Conservation (phyloP, 2,329 filamentous ascomycete species). For the Trichoderma sp. region DNA sequence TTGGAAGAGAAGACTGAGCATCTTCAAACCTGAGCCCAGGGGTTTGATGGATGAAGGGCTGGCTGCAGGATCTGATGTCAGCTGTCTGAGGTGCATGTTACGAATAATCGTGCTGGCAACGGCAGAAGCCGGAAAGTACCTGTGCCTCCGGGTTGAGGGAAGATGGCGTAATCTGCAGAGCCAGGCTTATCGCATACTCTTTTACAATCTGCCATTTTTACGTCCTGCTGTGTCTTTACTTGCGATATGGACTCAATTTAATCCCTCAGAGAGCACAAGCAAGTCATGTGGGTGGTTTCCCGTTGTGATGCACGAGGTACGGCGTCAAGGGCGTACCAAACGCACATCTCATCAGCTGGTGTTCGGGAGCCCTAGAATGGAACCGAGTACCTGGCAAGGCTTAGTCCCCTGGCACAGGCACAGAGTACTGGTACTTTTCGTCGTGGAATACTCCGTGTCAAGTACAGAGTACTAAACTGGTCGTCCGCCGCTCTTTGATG, state of each 20-base stretch:
- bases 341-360: neutral
- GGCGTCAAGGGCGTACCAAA: neutral
- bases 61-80: conserved; percentile 13
- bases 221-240: neutral
- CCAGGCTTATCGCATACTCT: neutral
- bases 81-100: conserved; percentile 7
- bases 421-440: neutral
- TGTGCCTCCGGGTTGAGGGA: neutral
- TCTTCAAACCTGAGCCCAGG: neutral
- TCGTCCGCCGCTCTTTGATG: neutral
- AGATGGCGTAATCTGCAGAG: neutral
- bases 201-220: neutral
- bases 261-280: neutral
- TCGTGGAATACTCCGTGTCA: neutral
- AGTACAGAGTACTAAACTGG: neutral
- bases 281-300: neutral
- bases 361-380: neutral
- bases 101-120: neutral
- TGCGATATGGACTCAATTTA: neutral
- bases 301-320: neutral
- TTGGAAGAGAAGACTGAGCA: neutral
- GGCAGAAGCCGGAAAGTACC: neutral
- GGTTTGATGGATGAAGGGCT: no score
- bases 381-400: neutral
- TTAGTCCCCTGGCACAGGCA: neutral